A percentile compares a stretch with the other conserved stretches of the same genome.
Evolutionary conservation across 2,329 filamentous ascomycete genomes (phyloP).

Genomic region (Cladosporium sp.): DNA sequence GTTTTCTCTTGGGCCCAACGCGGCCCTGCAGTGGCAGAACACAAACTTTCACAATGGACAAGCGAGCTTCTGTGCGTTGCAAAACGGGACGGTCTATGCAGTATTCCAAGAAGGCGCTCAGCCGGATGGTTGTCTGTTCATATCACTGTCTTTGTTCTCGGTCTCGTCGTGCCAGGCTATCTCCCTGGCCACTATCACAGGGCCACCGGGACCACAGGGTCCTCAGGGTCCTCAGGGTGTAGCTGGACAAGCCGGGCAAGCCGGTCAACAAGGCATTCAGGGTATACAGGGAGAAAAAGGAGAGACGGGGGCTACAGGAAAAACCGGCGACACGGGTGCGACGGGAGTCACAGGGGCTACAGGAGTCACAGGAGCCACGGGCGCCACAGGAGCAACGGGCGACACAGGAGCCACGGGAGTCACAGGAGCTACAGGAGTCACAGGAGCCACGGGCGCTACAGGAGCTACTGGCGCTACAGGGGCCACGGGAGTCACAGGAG

Average conservation of each 20-base stretch:
- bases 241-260: no score
- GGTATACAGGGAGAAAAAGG: background rate
- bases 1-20: slow-evolving; percentile 21
- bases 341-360: no score
- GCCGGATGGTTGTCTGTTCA: slow-evolving; percentile 23
- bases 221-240: no score
- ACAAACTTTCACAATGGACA: slow-evolving; percentile 25
- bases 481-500: background rate
- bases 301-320: no score
- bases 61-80: slow-evolving; percentile 26
- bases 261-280: background rate
- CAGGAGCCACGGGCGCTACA: background rate
- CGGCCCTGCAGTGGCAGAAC: slow-evolving; percentile 26
- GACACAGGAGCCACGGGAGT: slow-evolving; percentile 3
- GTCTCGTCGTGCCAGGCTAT: slow-evolving; percentile 24
- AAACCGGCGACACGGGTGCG: no score
- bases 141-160: slow-evolving; percentile 25
- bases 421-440: background rate
- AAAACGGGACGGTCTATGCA: slow-evolving; percentile 28
- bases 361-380: slow-evolving; percentile 11
- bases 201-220: no score
- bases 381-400: slow-evolving; percentile 5
- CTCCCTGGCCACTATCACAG: slow-evolving; percentile 9
- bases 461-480: background rate
- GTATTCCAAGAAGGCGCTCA: slow-evolving; percentile 23